Conservation (phyloP, 768 basidiomycete species). For the Tulasnella sp. region DNA sequence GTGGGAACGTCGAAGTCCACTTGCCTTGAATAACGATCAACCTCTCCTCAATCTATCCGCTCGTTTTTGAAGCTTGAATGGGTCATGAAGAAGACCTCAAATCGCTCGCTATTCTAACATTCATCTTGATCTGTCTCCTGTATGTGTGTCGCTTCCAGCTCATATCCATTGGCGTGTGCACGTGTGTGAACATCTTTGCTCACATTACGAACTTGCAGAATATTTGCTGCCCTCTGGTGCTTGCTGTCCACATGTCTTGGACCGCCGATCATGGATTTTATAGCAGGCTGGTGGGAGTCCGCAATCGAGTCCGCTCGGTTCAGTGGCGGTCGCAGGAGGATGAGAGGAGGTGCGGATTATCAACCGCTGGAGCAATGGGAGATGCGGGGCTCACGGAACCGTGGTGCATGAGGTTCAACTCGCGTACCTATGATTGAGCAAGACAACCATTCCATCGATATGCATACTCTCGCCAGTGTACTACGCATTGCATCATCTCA, state of each 20-base stretch:
- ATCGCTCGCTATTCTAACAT: conserved; percentile 9
- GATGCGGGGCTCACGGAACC: conserved; percentile 7
- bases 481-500: too few species aligned
- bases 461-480: too few species aligned
- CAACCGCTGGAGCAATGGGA: conserved; percentile 14
- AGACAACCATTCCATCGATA: neutral
- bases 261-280: neutral
- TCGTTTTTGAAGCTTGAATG: neutral
- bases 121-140: conserved; percentile 6
- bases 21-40: conserved; percentile 36
- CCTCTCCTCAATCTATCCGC: neutral
- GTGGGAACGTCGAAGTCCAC: conserved; percentile 40
- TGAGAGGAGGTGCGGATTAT: neutral
- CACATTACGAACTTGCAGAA: neutral
- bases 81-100: conserved; percentile 6
- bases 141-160: too few species aligned
- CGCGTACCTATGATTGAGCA: too few species aligned
- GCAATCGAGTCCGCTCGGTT: conserved; percentile 7
- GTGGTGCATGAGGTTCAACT: too few species aligned
- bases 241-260: conserved; percentile 13
- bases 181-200: neutral
- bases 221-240: conserved; percentile 4
- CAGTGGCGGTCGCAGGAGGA: neutral
- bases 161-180: neutral
- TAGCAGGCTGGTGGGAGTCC: conserved; percentile 7